Percentiles rank a stretch among this genome's conserved stretches.
These are phyloP conservation scores for Brasilioporus rufonigricans DNA, from an alignment of 768 basidiomycete species.

Conservation along the genomic window DNA sequence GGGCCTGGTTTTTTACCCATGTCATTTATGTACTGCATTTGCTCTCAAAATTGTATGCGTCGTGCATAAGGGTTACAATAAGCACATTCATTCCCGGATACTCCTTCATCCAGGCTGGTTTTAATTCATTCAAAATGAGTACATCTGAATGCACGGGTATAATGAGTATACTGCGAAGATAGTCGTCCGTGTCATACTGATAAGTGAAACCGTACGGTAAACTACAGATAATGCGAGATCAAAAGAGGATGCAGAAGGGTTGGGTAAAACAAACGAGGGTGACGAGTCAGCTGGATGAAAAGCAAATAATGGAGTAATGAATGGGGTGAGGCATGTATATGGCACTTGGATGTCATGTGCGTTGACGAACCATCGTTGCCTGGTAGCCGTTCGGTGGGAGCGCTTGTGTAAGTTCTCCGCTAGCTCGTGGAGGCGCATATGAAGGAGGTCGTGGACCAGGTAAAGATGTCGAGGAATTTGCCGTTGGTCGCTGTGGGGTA, in stretches of 20 bases:
- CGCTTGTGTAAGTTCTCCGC: slow-evolving; percentile 41
- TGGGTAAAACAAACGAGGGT: slow-evolving; percentile 24
- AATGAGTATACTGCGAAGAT: slow-evolving; percentile 56
- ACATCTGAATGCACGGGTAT: slow-evolving; percentile 51
- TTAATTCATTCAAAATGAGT: slow-evolving; percentile 37
- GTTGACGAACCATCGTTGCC: slow-evolving; percentile 47
- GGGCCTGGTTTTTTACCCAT: slow-evolving; percentile 20
- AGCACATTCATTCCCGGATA: slow-evolving; percentile 1
- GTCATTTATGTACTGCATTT: slow-evolving; percentile 23
- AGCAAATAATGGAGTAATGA: slow-evolving; percentile 24
- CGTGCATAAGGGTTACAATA: slow-evolving; percentile 30
- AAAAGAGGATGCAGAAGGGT: slow-evolving; percentile 33
- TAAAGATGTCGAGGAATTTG: slow-evolving; percentile 31
- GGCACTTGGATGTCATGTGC: slow-evolving; percentile 35
- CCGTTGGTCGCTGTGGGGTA: slow-evolving; percentile 38
- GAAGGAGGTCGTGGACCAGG: slow-evolving; percentile 51
- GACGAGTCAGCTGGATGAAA: slow-evolving; percentile 24
- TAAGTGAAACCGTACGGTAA: slow-evolving; percentile 48
- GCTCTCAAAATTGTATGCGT: slow-evolving; percentile 38
- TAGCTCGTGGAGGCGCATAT: slow-evolving; percentile 45
- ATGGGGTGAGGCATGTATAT: slow-evolving; percentile 5
- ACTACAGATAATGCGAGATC: slow-evolving; percentile 61
- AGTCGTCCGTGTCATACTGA: slow-evolving; percentile 60
- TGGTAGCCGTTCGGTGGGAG: slow-evolving; percentile 45
- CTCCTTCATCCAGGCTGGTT: slow-evolving; percentile 8